A percentile compares a stretch with the other conserved stretches of the same genome.
These are phyloP conservation scores for Capsella bursapastoris DNA, from an alignment of 345 rosid genomes.

Conservation along the genomic window DNA sequence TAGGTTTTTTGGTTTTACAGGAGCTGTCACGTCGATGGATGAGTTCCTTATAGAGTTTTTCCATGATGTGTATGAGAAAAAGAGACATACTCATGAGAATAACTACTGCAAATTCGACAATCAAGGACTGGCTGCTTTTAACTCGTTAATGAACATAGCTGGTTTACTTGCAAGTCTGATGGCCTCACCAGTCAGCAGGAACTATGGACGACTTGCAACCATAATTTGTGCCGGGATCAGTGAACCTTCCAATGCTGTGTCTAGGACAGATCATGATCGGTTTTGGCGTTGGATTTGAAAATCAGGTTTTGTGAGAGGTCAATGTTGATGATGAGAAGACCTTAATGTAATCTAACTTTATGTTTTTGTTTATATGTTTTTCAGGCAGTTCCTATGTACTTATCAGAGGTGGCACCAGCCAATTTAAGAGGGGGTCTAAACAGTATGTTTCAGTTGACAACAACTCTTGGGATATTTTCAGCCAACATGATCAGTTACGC, in stretches of 20 bases:
- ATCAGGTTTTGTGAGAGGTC: slow-evolving; percentile 36
- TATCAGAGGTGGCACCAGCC: slow-evolving; percentile 90
- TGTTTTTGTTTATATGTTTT: neutral
- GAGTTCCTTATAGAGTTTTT: slow-evolving; percentile 70
- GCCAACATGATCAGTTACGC: slow-evolving; percentile 88
- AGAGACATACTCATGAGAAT: slow-evolving; percentile 67
- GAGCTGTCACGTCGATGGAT: slow-evolving; percentile 81
- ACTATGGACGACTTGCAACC: slow-evolving; percentile 73
- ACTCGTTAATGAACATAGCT: slow-evolving; percentile 79
- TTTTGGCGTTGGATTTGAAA: slow-evolving; percentile 83
- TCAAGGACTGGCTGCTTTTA: slow-evolving; percentile 75
- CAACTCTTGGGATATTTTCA: slow-evolving; percentile 74
- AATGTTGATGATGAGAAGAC: neutral
- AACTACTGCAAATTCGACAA: slow-evolving; percentile 86
- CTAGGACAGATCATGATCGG: slow-evolving; percentile 83
- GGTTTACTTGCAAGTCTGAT: slow-evolving; percentile 74
- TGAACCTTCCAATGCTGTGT: slow-evolving; percentile 70
- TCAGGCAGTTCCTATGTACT: slow-evolving; percentile 75
- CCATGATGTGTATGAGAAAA: slow-evolving; percentile 56
- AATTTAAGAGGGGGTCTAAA: slow-evolving; percentile 84
- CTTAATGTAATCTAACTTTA: neutral
- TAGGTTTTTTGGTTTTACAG: slow-evolving; percentile 5
- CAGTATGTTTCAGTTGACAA: slow-evolving; percentile 84
- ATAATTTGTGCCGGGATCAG: slow-evolving; percentile 76
- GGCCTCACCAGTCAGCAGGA: slow-evolving; percentile 73